Evolutionary conservation across 2,329 filamentous ascomycete genomes (phyloP).

Genomic region (Botrytis hyacinthi): DNA sequence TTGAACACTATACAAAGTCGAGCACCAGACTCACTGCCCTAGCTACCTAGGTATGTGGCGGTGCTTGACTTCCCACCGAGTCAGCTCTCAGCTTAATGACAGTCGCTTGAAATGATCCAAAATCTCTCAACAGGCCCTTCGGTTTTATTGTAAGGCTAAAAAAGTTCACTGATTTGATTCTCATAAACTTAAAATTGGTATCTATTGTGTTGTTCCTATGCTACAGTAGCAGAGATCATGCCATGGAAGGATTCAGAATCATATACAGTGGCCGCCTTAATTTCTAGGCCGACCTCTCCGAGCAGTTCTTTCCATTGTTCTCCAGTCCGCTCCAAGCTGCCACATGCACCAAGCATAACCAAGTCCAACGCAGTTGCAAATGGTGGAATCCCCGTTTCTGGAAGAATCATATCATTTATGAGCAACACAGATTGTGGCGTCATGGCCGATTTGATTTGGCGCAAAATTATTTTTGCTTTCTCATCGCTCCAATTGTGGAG

Average conservation of each 20-base stretch:
- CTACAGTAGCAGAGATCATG: background rate
- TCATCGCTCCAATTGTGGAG: conserved; percentile 39
- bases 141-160: background rate
- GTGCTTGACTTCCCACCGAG: background rate
- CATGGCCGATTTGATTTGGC: conserved; percentile 31
- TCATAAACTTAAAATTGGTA: background rate
- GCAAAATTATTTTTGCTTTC: conserved; percentile 29
- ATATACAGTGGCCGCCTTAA: background rate
- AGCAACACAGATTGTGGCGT: conserved; percentile 27
- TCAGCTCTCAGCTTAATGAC: background rate
- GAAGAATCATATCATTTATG: conserved; percentile 41
- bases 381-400: conserved; percentile 33
- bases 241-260: background rate
- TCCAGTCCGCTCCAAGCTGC: background rate
- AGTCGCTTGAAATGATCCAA: background rate
- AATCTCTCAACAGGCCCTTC: background rate
- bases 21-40: background rate
- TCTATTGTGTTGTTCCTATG: background rate
- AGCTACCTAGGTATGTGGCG: background rate
- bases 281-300: background rate
- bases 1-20: background rate
- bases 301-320: background rate
- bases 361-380: conserved; percentile 40
- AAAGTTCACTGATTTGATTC: background rate
- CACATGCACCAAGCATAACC: conserved; percentile 29